Conservation (phyloP, 768 basidiomycete genomes). For the Punctularia strigosozonata region DNA sequence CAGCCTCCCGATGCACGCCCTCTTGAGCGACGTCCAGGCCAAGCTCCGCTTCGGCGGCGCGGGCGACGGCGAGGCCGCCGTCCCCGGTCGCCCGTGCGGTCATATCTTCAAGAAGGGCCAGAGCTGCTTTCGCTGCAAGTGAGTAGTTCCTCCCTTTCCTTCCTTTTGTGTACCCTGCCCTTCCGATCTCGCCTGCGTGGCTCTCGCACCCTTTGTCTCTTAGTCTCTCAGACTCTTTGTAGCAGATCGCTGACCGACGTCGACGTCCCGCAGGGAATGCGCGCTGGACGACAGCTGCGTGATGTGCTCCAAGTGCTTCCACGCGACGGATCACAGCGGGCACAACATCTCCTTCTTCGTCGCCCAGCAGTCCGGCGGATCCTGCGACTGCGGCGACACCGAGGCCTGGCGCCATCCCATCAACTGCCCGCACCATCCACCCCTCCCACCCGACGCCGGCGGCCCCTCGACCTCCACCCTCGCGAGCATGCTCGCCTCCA, state of each 20-base stretch:
- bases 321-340: slow-evolving; percentile 70
- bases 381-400: slow-evolving; percentile 90
- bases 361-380: slow-evolving; percentile 82
- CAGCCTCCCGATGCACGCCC: slow-evolving; percentile 48
- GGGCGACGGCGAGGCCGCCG: slow-evolving; percentile 43
- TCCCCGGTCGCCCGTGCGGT: slow-evolving; percentile 69
- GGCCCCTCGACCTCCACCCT: background rate
- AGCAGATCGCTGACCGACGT: too few species aligned
- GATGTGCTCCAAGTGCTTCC: slow-evolving; percentile 83
- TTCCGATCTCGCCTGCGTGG: background rate
- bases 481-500: slow-evolving; percentile 6
- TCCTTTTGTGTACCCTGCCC: slow-evolving; percentile 1
- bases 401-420: slow-evolving; percentile 74
- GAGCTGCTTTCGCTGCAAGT: slow-evolving; percentile 92
- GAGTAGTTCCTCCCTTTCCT: slow-evolving; percentile 17
- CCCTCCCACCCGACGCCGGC: slow-evolving; percentile 10
- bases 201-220: too few species aligned
- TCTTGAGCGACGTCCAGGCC: slow-evolving; percentile 62
- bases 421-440: slow-evolving; percentile 68
- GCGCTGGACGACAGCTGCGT: slow-evolving; percentile 84
- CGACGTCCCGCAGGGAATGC: slow-evolving; percentile 60
- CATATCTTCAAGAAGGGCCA: slow-evolving; percentile 87
- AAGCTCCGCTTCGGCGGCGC: slow-evolving; percentile 43
- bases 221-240: too few species aligned
- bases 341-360: slow-evolving; percentile 94